Base-by-base conservation (phyloP, 2,329 filamentous ascomycete species). In the Parastagonospora avenae region DNA sequence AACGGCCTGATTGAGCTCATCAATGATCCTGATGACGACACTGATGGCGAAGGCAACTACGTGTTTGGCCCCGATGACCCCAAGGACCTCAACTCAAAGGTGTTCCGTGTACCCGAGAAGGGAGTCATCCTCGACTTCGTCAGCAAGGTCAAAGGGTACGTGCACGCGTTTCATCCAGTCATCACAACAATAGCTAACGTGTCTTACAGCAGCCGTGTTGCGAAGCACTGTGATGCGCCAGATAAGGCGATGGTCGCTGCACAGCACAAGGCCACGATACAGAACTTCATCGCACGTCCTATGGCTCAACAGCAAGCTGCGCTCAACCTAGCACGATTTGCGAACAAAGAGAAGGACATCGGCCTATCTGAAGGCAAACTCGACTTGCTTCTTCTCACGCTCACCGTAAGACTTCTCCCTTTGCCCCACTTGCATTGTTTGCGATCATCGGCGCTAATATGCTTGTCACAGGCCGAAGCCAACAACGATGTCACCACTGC, bases 231-330 rank as follows among this genome's bases (percentile, higher is more conserved):
- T 12, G 50, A 55, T 38, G 48, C 54, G 33, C 58, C 41, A 38
- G 55, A 60, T 33, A 42, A 49, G 16, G 49, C 48, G 36, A 57
- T 48, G 36, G 44, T 33, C 40, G 53, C 54, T 48, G 59, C 55
- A 27, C 61, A 60, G 43, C 64, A 59, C 55, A 62, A 66, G 47
- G 50, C 56, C 29, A 61, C 63, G 24, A 62, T 67, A 54, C 58
- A 69, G 47, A 52, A 62, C 36, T 68, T 71, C 44, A 55, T 66
- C 33, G 61, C 61, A 54, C 67, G 64, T 41, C 55, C 70, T 30
- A 59, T 89, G 15, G 79, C 82, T 45, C 84, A 89, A 69, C 82
- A 88, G 65, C 86, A 89, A 66, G 81, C 85, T 37, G 86, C 85
- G 4, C 78, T 90, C 52, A 85, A 84, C 53, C 77, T 91, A 29